phyloP scores from a whole-genome alignment of 306 rosid genomes.

The Hippophae gyantsensis region DNA sequence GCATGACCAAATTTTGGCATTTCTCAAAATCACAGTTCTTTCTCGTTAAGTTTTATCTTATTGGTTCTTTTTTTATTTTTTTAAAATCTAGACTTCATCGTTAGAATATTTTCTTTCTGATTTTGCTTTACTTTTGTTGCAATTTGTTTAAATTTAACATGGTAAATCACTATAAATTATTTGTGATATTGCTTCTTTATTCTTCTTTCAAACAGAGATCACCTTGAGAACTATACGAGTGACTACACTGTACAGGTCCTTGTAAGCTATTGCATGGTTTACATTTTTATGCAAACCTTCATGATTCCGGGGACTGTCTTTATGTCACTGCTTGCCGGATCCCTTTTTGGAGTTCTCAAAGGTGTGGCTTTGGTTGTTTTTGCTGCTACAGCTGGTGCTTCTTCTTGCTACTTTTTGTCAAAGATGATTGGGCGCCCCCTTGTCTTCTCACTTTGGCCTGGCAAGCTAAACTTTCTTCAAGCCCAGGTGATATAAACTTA shows the following conservation, averaged over 20 bases:
- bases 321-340: constrained; percentile 97
- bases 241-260: constrained; percentile 97
- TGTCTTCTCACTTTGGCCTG: constrained; percentile 74
- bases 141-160: background rate
- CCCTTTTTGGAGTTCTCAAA: constrained; percentile 78
- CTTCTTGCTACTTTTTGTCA: constrained; percentile 85
- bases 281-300: constrained; percentile 97
- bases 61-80: too few relatives aligned
- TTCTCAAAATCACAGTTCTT: too few relatives aligned
- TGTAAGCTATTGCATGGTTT: constrained; percentile 90
- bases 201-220: constrained; percentile 47
- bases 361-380: constrained; percentile 92
- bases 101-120: too few relatives aligned
- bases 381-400: constrained; percentile 91
- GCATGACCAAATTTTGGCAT: too few relatives aligned
- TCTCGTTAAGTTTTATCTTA: too few relatives aligned
- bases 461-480: constrained; percentile 76
- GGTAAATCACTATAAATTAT: constrained; percentile 9
- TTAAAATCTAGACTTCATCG: too few relatives aligned
- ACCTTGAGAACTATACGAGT: constrained; percentile 92
- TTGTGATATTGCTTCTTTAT: background rate
- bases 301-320: constrained; percentile 99
- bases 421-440: constrained; percentile 83
- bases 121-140: too few relatives aligned
- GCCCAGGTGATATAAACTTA: constrained; percentile 42